Evolutionary conservation across 2,329 filamentous ascomycete genomes (phyloP).

Genomic region (Sporothrix schenckii): DNA sequence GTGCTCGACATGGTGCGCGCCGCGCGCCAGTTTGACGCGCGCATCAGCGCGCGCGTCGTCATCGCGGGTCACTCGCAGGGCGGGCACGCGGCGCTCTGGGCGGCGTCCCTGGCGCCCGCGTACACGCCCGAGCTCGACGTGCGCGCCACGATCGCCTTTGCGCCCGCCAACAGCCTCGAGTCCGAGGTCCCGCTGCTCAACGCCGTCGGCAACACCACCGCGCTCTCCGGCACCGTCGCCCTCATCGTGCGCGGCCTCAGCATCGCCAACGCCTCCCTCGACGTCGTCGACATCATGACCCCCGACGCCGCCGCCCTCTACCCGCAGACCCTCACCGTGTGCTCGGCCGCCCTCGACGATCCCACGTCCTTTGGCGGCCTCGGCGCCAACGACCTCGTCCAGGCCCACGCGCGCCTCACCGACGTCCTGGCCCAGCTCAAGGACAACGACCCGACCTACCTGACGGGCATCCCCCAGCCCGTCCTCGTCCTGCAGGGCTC

Average conservation of each 20-base stretch:
- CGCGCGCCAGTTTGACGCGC: background rate
- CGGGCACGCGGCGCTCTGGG: slow-evolving; percentile 20
- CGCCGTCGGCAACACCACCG: slow-evolving; percentile 12
- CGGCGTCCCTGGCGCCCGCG: background rate
- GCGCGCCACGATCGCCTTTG: slow-evolving; percentile 5
- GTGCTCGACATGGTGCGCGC: slow-evolving; percentile 19
- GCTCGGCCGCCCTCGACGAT: background rate
- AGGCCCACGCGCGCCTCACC: background rate
- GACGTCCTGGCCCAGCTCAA: slow-evolving; percentile 6
- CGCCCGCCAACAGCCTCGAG: slow-evolving; percentile 20
- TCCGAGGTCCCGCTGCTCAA: slow-evolving; percentile 2
- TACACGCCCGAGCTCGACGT: slow-evolving; percentile 25
- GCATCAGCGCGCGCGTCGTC: slow-evolving; percentile 6
- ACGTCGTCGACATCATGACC: background rate
- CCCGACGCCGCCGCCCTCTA: slow-evolving; percentile 15
- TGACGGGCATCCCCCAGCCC: background rate
- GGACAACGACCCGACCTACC: slow-evolving; percentile 21
- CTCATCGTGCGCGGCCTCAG: slow-evolving; percentile 1
- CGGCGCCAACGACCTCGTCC: background rate
- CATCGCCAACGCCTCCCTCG: slow-evolving; percentile 6
- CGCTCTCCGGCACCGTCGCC: slow-evolving; percentile 7
- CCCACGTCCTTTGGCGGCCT: background rate
- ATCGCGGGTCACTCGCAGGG: slow-evolving; percentile 23
- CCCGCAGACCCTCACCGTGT: slow-evolving; percentile 18
- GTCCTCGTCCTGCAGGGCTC: slow-evolving; percentile 22